Evolutionary conservation across 371 early-diverging fungal species (phyloP), one percentile per base, ranked within the genome.

Genomic region (Lichtheimia ornata): DNA sequence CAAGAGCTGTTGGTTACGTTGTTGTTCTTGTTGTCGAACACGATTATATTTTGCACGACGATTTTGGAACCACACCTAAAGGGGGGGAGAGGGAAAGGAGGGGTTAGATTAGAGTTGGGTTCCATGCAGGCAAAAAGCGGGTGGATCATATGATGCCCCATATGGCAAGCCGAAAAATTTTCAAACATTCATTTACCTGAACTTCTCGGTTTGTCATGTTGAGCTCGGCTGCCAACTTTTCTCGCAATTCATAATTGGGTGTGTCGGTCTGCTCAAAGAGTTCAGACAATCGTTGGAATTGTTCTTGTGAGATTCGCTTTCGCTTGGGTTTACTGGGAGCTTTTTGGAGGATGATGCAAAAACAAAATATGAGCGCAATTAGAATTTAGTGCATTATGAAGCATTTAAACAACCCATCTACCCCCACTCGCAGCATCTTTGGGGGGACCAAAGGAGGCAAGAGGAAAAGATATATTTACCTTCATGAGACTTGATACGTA

Each of bases 131-230:
- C n/a, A 47, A 18, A 45, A 18, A 35, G 35, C 35, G 35, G 56
- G 55, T 55, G 59, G 53, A 63, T 62, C 59, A 68, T 64, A 59
- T 66, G 70, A 45, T 64, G 67, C 45, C 64, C 58, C 61, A 62
- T 52, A 67, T 65, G 49, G 62, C 62, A 55, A 62, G 59, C 56
- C 66, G 69, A 56, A 20, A 61, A 65, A 28, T 40, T n/a, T 28
- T 61, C 55, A 62, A 64, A 49, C 43, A 18, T 53, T 54, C n/a
- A 30, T 15, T 60, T 80, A 85, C 87, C 87, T 99, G 97, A 30
- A 99, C 92, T 71, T 92, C 91, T 57, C 98, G 85, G 63, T 91
- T 92, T 49, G 95, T 93, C 97, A 98, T 97, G 61, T 85, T 84
- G 40, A 98, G 79, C 70, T 91, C 84, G 57, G 83, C 82, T 5